Evolutionary conservation across 2,329 filamentous ascomycete species (phyloP).

Genomic region (Elsinoe necatrix): DNA sequence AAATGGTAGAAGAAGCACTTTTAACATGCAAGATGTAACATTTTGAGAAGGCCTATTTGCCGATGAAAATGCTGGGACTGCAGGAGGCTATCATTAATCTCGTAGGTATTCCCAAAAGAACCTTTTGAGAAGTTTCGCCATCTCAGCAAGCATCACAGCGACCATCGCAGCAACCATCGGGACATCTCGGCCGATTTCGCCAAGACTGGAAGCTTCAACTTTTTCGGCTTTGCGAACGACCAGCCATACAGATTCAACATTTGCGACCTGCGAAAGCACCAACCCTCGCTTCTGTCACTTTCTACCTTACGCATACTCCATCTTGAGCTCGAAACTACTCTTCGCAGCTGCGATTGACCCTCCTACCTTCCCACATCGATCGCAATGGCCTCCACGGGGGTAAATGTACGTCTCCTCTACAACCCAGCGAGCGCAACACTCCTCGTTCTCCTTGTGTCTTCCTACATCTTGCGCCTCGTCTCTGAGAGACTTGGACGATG

Average conservation of each 20-base stretch:
- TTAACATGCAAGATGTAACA: no score
- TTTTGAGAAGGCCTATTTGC: no score
- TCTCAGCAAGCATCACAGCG: background rate
- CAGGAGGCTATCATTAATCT: no score
- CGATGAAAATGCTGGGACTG: no score
- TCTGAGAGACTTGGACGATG: no score
- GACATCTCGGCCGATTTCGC: slow-evolving; percentile 2
- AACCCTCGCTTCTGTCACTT: background rate
- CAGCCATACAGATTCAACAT: background rate
- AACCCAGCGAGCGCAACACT: background rate
- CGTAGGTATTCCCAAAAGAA: no score
- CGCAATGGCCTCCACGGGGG: slow-evolving; percentile 24
- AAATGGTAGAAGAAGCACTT: background rate
- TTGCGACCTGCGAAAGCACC: slow-evolving; percentile 6
- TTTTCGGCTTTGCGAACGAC: slow-evolving; percentile 40
- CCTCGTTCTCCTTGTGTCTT: background rate
- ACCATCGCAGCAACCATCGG: background rate
- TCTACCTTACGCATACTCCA: no score
- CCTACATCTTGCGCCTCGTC: no score
- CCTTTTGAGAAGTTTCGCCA: no score
- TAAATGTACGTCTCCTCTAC: slow-evolving; percentile 21
- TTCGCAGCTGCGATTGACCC: slow-evolving; percentile 11
- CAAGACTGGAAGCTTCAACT: slow-evolving; percentile 59
- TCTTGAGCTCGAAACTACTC: background rate
- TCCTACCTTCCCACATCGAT: background rate